These are phyloP conservation scores for Mycena belliarum DNA, from an alignment of 768 basidiomycete species.

Conservation along the genomic window DNA sequence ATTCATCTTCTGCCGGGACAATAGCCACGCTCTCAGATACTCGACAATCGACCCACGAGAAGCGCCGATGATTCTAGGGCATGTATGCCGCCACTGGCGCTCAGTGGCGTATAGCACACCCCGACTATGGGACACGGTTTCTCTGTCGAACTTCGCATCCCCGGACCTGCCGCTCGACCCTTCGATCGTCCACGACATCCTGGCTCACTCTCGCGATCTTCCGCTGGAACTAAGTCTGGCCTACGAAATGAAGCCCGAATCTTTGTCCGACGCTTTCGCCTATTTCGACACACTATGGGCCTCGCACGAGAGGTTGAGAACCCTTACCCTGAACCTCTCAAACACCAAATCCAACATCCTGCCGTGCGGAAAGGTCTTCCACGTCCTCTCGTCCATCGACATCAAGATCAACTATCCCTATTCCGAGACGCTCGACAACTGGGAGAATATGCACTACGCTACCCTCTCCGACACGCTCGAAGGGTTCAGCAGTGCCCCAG, in stretches of 20 bases:
- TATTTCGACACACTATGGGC: not conserved
- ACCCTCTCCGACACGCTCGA: not conserved
- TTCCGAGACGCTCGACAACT: too few species aligned
- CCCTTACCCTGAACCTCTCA: too few species aligned
- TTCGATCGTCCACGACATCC: too few species aligned
- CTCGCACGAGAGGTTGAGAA: not conserved
- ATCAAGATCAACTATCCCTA: not conserved
- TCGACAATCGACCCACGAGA: not conserved
- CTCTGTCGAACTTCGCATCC: not conserved
- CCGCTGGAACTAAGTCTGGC: not conserved
- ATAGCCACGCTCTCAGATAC: not conserved
- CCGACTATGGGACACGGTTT: not conserved
- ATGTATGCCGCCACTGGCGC: conserved; percentile 1
- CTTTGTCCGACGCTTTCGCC: not conserved
- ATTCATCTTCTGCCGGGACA: not conserved
- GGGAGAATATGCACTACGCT: not conserved
- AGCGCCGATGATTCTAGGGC: not conserved
- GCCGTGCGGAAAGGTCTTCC: not conserved
- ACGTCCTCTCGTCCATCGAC: not conserved
- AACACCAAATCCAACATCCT: not conserved
- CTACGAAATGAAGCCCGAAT: not conserved
- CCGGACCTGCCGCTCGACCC: not conserved
- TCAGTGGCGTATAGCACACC: not conserved
- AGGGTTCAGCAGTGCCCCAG: not conserved
- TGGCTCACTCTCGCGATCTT: not conserved